These are phyloP conservation scores for Dioscorea alata DNA, from an alignment of 106 monocot species.

Conservation along the genomic window DNA sequence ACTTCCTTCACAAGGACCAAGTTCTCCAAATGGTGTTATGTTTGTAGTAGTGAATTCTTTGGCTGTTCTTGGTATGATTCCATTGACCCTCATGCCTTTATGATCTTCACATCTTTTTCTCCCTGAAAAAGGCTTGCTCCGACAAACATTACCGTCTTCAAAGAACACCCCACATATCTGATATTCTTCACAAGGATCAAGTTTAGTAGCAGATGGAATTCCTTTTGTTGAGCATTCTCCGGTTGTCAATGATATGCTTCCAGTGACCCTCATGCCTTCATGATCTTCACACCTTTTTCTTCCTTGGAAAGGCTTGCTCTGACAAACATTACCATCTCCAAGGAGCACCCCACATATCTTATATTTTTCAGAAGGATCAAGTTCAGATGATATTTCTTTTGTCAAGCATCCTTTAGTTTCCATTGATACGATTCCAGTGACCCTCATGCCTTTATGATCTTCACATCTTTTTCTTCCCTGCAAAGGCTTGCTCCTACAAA, in stretches of 20 bases:
- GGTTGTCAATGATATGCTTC: not conserved
- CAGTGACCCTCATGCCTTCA: constrained; percentile 25
- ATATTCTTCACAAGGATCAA: not conserved
- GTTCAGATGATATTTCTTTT: not conserved
- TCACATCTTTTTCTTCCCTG: constrained; percentile 41
- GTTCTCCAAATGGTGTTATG: not conserved
- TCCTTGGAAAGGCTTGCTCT: constrained; percentile 20
- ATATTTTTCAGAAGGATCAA: not conserved
- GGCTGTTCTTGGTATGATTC: not conserved
- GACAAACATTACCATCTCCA: constrained; percentile 34
- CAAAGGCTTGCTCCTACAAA: constrained; percentile 29
- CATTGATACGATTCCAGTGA: not conserved
- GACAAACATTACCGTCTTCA: constrained; percentile 33
- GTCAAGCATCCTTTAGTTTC: not conserved
- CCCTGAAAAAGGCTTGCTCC: constrained; percentile 20
- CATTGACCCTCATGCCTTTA: no score
- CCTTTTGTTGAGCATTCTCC: not conserved
- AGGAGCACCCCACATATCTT: constrained; percentile 18
- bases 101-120: constrained; percentile 50
- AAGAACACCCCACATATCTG: constrained; percentile 16
- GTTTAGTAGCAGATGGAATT: not conserved
- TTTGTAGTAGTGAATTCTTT: not conserved
- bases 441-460: no score
- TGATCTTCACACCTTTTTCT: constrained; percentile 50
- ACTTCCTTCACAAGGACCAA: no score